These are phyloP conservation scores for Platismatia glauca DNA, from an alignment of 495 filamentous ascomycete species.

Conservation along the genomic window DNA sequence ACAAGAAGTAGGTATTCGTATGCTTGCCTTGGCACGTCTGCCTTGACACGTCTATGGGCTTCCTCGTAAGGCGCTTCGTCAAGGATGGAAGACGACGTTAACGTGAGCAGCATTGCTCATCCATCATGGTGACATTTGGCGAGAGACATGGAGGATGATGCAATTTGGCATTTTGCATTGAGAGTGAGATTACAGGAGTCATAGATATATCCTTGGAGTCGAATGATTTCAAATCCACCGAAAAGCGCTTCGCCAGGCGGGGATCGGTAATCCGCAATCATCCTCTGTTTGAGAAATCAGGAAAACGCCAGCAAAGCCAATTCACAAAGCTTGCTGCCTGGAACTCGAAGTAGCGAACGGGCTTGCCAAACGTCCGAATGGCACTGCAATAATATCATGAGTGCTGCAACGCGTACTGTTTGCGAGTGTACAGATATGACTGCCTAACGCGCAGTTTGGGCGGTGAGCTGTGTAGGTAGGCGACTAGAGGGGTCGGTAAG, in stretches of 20 bases:
- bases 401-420: too few species aligned
- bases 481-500: too few species aligned
- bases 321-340: neutral
- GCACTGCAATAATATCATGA: too few species aligned
- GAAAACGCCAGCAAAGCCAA: neutral
- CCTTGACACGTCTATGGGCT: neutral
- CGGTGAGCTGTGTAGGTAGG: neutral
- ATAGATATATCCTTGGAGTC: neutral
- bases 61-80: neutral
- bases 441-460: neutral
- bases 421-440: too few species aligned
- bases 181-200: neutral
- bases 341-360: too few species aligned
- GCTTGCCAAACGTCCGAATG: too few species aligned
- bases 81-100: neutral
- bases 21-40: neutral
- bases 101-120: neutral
- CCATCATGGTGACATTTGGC: neutral
- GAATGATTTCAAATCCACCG: neutral
- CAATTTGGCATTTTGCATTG: neutral
- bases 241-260: neutral
- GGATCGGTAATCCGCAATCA: neutral
- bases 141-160: neutral
- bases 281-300: neutral
- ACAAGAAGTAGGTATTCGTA: too few species aligned